Conservation (phyloP, 2,329 filamentous ascomycete species). For the Xylariaceae sp. region DNA sequence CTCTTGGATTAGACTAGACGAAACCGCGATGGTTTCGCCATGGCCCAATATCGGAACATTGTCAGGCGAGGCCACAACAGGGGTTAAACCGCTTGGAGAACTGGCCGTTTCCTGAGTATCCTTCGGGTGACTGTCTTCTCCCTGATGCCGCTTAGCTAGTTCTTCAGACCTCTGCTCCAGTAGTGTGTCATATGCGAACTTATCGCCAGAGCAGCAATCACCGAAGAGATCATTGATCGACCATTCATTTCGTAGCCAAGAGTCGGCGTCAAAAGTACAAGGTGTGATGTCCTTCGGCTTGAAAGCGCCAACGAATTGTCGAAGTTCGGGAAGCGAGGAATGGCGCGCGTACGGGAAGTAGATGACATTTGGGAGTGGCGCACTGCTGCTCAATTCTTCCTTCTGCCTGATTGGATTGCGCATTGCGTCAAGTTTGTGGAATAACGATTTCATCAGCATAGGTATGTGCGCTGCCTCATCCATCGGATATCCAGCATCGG, state of each 20-base stretch:
- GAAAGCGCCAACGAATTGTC: constrained; percentile 70
- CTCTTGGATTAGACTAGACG: neutral
- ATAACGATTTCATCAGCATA: constrained; percentile 25
- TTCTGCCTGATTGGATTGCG: constrained; percentile 23
- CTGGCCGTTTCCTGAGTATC: constrained; percentile 4
- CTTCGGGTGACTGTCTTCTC: neutral
- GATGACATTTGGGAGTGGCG: constrained; percentile 50
- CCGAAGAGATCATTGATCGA: constrained; percentile 77
- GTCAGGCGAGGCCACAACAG: neutral
- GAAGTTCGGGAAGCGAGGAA: constrained; percentile 82
- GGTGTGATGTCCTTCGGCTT: constrained; percentile 79
- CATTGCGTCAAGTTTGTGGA: constrained; percentile 24
- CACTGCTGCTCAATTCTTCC: neutral
- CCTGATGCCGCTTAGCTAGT: neutral
- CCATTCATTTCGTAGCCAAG: constrained; percentile 66
- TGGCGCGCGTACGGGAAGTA: constrained; percentile 87
- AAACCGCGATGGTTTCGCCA: neutral
- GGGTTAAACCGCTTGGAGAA: constrained; percentile 8
- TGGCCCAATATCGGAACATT: neutral
- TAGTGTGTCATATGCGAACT: constrained; percentile 69
- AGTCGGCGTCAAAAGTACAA: constrained; percentile 71
- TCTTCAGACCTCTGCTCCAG: constrained; percentile 51
- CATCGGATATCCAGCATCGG: constrained; percentile 38
- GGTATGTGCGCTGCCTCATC: constrained; percentile 28
- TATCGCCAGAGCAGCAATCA: constrained; percentile 62